phyloP scores from a whole-genome alignment of 306 rosid species.

The Acacia confusa region DNA sequence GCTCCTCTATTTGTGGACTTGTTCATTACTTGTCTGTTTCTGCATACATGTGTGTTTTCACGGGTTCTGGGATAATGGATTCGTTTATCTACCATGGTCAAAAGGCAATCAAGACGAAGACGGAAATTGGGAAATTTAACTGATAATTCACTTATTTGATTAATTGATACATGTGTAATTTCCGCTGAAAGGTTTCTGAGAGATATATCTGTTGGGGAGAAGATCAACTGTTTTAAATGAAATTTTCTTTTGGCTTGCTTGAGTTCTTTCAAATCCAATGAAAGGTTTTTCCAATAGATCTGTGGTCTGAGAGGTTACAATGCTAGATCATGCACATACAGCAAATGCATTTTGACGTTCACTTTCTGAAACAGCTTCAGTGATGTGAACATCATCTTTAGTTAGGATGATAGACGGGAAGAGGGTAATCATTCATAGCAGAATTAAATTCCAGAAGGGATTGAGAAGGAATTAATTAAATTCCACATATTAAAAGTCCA shows the following conservation, averaged over 20 bases:
- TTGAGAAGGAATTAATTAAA: background rate
- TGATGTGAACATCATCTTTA: slow-evolving; percentile 27
- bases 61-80: slow-evolving; percentile 94
- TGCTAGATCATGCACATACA: slow-evolving; percentile 28
- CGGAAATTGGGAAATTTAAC: slow-evolving; percentile 89
- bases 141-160: slow-evolving; percentile 50
- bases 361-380: slow-evolving; percentile 16
- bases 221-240: no score
- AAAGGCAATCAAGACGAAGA: slow-evolving; percentile 92
- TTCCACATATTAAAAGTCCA: no score
- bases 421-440: background rate
- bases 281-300: slow-evolving; percentile 27
- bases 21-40: slow-evolving; percentile 17
- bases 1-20: no score
- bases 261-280: slow-evolving; percentile 40
- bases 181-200: no score
- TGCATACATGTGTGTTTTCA: slow-evolving; percentile 73
- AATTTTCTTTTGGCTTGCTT: slow-evolving; percentile 32
- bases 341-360: slow-evolving; percentile 32
- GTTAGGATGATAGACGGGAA: background rate
- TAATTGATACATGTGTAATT: no score
- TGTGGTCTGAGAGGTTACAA: slow-evolving; percentile 29
- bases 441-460: background rate
- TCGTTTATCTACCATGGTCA: slow-evolving; percentile 96
- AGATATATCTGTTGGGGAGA: no score